A percentile compares a stretch with the other conserved stretches of the same genome.
Conservation (phyloP, 352 stramenopile genomes). For the Globisporangium parvum region DNA sequence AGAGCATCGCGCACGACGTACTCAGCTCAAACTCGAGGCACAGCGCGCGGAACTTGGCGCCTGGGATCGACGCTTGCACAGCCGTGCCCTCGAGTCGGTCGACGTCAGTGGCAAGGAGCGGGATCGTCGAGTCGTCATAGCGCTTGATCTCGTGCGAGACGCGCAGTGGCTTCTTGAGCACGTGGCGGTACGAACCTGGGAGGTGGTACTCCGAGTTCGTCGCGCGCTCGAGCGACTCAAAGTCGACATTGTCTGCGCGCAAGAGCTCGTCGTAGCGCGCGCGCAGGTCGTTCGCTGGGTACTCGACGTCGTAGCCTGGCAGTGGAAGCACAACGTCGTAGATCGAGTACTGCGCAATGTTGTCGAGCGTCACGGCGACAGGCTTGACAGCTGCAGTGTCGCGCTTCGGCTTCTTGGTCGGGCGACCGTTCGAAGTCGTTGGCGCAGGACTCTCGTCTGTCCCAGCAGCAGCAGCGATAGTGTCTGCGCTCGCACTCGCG, state of each 20-base stretch:
- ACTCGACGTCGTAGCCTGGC: constrained; percentile 87
- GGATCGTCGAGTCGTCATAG: constrained; percentile 90
- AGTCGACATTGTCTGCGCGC: constrained; percentile 55
- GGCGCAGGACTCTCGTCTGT: constrained; percentile 20
- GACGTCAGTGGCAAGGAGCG: constrained; percentile 93
- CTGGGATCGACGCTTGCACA: constrained; percentile 40
- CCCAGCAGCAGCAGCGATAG: neutral
- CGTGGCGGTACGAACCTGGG: constrained; percentile 91
- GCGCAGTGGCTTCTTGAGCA: constrained; percentile 86
- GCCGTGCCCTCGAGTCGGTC: constrained; percentile 44
- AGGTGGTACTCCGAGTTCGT: constrained; percentile 89
- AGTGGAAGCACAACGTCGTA: constrained; percentile 96
- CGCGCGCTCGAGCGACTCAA: constrained; percentile 49
- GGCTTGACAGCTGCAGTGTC: constrained; percentile 2
- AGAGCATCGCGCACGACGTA: constrained; percentile 16
- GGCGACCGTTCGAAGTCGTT: constrained; percentile 9
- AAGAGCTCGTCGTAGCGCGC: constrained; percentile 60
- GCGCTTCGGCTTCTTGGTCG: constrained; percentile 32
- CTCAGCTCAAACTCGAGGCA: constrained; percentile 80
- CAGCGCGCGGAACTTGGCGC: constrained; percentile 54
- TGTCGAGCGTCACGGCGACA: constrained; percentile 81
- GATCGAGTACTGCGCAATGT: constrained; percentile 88
- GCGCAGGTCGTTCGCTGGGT: constrained; percentile 83
- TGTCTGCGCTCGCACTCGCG: neutral
- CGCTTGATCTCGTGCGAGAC: constrained; percentile 89